These are phyloP conservation scores for Carpinus viminea DNA, from an alignment of 306 rosid species.

Conservation along the genomic window DNA sequence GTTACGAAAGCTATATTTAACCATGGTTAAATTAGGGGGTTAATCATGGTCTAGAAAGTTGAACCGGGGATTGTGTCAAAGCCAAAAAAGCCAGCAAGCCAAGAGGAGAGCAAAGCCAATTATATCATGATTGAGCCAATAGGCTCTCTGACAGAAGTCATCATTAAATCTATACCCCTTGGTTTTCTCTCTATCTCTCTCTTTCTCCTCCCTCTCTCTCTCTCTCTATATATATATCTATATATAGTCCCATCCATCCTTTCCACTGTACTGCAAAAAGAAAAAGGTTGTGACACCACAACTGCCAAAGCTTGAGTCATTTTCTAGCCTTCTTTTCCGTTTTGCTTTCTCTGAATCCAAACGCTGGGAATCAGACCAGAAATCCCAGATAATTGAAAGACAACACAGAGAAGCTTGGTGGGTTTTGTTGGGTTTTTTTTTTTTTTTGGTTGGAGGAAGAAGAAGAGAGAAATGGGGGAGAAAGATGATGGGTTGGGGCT, in stretches of 20 bases:
- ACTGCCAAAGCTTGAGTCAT: constrained; percentile 23
- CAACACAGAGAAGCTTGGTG: not conserved
- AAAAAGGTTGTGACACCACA: constrained; percentile 38
- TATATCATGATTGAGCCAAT: constrained; percentile 55
- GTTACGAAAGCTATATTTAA: not conserved
- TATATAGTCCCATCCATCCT: constrained; percentile 44
- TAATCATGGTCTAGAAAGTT: constrained; percentile 17
- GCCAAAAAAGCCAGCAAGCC: constrained; percentile 16
- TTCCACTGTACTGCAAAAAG: constrained; percentile 54
- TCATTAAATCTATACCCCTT: constrained; percentile 60
- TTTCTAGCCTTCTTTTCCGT: constrained; percentile 33
- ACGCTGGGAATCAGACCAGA: constrained; percentile 3
- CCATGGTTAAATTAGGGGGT: constrained; percentile 7
- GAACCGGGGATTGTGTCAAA: constrained; percentile 5
- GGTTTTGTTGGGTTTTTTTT: not conserved
- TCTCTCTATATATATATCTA: constrained; percentile 30
- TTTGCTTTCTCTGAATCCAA: constrained; percentile 31
- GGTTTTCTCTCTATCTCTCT: constrained; percentile 10
- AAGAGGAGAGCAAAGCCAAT: constrained; percentile 24
- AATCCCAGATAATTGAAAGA: not conserved
- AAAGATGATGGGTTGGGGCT: constrained; percentile 53
- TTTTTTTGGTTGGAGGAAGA: not conserved
- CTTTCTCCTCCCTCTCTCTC: not conserved
- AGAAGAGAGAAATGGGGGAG: constrained; percentile 44
- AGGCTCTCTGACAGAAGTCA: constrained; percentile 56